These are phyloP conservation scores for Aspergillus arachidicola DNA, from an alignment of 2,329 filamentous ascomycete genomes.

Conservation along the genomic window DNA sequence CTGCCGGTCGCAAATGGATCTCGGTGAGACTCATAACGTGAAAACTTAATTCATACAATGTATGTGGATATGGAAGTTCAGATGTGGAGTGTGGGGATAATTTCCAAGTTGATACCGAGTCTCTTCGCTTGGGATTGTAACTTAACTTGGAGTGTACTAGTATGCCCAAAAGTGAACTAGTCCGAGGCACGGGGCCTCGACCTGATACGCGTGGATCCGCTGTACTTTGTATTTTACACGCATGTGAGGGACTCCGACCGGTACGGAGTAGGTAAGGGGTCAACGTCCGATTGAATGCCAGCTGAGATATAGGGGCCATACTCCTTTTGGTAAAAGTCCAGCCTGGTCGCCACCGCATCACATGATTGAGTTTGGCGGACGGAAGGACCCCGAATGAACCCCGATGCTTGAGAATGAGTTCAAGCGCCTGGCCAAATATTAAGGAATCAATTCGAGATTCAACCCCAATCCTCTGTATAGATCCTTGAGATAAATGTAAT, in stretches of 20 bases:
- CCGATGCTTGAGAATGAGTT: neutral
- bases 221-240: neutral
- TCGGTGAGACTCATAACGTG: neutral
- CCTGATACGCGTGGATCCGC: neutral
- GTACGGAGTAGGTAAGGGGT: neutral
- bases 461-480: neutral
- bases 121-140: neutral
- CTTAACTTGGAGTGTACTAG: neutral
- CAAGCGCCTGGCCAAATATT: neutral
- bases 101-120: neutral
- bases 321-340: neutral
- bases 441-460: neutral
- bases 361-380: neutral
- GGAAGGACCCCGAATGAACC: neutral
- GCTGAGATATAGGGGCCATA: neutral
- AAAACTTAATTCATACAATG: neutral
- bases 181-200: neutral
- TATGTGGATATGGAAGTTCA: neutral
- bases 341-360: neutral
- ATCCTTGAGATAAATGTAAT: too few species aligned
- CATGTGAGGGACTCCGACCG: neutral
- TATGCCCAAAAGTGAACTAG: neutral
- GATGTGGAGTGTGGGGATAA: neutral
- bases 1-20: slow-evolving; percentile 11
- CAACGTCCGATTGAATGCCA: too few species aligned